Base-by-base conservation (phyloP, 176 grass and related monocot species). In the Oryza coarctata region DNA sequence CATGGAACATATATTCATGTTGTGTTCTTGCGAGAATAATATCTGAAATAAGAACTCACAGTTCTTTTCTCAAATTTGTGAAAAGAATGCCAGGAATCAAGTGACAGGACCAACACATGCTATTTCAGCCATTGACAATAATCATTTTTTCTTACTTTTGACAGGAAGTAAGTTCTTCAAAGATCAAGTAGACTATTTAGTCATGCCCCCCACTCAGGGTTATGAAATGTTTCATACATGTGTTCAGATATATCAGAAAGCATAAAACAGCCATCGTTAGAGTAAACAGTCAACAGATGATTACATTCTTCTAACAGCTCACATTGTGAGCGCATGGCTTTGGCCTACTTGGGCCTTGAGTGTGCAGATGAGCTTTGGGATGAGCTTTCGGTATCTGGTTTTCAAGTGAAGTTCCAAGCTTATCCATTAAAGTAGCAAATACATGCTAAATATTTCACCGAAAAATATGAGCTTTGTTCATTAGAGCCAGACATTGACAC, bases 1-100 rank as follows among this genome's bases (percentile, higher is more conserved):
- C 49, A 87, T 15, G 23, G 62, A 79, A 88, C 26, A 78, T 75
- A 78, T 75, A 83, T 83, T 68, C 43, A 33, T 29, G 31, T 28
- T 68, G 40, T 11, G 66, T 35, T n/a, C n/a, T n/a, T n/a, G n/a
- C n/a, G n/a, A n/a, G n/a, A n/a, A n/a, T n/a, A n/a, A n/a, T n/a
- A n/a, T n/a, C n/a, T n/a, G n/a, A n/a, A n/a, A n/a, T n/a, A n/a
- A n/a, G n/a, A n/a, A n/a, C n/a, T n/a, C n/a, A n/a, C n/a, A 32
- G 41, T 74, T 23, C 28, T 84, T 60, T 61, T 12, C 34, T 41
- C 40, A 32, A 31, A 43, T 71, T 29, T 73, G 62, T 26, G 14
- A 4, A 57, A 75, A 67, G 31, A 84, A 82, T 30, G 41, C 29
- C 55, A 70, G 25, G 57, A 62, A 65, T 22, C 61, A 33, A 14